phyloP scores from a whole-genome alignment of 2,329 filamentous ascomycete genomes.

The Fusarium sp. region DNA sequence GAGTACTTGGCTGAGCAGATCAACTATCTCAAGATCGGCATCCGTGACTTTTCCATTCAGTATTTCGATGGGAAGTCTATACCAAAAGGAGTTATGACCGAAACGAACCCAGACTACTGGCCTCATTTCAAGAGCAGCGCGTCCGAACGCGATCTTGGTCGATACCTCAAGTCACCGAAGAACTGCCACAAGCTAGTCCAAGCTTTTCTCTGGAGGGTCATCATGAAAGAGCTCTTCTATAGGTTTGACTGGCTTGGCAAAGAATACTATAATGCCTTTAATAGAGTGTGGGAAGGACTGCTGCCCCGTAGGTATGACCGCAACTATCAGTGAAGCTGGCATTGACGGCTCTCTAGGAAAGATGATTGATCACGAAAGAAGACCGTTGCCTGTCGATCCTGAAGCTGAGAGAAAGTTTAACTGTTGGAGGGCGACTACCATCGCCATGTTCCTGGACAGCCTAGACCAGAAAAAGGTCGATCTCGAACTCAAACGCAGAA shows the following conservation, averaged over 20 bases:
- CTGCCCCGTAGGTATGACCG: neutral
- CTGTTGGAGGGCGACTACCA: neutral
- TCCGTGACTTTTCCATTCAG: neutral
- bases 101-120: rapidly evolving
- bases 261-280: rapidly evolving
- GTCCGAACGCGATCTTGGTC: neutral
- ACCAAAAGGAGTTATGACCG: rapidly evolving
- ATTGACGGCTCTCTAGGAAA: neutral
- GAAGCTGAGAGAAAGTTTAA: neutral
- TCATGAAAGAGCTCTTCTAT: neutral
- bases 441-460: neutral
- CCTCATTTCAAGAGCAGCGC: neutral
- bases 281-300: neutral
- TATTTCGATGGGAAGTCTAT: neutral
- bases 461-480: neutral
- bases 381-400: neutral
- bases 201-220: neutral
- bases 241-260: neutral
- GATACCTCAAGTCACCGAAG: neutral
- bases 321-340: rapidly evolving
- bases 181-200: neutral
- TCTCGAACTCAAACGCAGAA: neutral
- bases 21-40: neutral
- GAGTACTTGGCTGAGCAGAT: neutral
- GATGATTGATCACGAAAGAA: neutral